A percentile compares a stretch with the other conserved stretches of the same genome.
phyloP scores from a whole-genome alignment of 2,329 filamentous ascomycete genomes.

The Scortechinia acanthostroma region DNA sequence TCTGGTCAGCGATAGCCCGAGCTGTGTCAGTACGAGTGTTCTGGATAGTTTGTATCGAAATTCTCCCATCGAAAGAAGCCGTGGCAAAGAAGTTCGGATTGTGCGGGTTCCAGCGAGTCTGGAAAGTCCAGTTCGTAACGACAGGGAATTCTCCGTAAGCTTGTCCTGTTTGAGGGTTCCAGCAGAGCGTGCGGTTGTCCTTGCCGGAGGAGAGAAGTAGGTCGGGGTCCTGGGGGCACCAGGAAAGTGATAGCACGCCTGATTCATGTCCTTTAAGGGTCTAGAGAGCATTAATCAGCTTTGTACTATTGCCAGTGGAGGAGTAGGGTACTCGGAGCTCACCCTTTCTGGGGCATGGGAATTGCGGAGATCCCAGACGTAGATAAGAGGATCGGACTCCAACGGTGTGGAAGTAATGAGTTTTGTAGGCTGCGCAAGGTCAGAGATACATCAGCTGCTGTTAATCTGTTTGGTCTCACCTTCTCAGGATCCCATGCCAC shows the following conservation, averaged over 20 bases:
- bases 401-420: conserved; percentile 86
- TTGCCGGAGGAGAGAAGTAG: conserved; percentile 89
- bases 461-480: no score
- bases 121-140: conserved; percentile 98
- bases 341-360: conserved; percentile 81
- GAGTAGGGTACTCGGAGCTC: background rate
- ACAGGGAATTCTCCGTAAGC: conserved; percentile 87
- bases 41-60: conserved; percentile 85
- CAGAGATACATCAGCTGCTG: no score
- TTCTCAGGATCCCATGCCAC: conserved; percentile 96
- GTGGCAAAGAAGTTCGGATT: conserved; percentile 90
- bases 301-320: background rate
- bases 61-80: conserved; percentile 94
- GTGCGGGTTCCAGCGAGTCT: conserved; percentile 85
- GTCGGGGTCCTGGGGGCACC: conserved; percentile 86
- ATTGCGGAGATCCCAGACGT: conserved; percentile 92
- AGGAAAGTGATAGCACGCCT: conserved; percentile 86
- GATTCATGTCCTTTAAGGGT: conserved; percentile 88
- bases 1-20: conserved; percentile 58
- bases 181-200: conserved; percentile 89
- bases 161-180: conserved; percentile 90
- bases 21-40: conserved; percentile 78
- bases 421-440: conserved; percentile 69
- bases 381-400: conserved; percentile 79
- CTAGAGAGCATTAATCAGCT: conserved; percentile 5